Evolutionary conservation across 768 basidiomycete species (phyloP).

Genomic region (Cantharellus anzutake): DNA sequence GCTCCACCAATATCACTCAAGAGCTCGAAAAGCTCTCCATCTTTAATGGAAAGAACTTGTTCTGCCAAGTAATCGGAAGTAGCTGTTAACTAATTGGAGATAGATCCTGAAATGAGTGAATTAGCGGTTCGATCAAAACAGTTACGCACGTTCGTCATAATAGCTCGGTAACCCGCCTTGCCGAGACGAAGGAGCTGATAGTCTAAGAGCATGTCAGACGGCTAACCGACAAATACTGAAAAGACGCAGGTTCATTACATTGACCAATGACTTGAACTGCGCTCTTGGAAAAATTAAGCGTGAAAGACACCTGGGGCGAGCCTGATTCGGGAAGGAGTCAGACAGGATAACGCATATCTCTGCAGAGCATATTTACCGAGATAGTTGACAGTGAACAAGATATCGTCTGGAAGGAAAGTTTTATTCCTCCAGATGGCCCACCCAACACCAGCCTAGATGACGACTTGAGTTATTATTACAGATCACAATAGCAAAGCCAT

Average conservation of each 20-base stretch:
- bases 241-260: slow-evolving; percentile 1
- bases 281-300: slow-evolving; percentile 10
- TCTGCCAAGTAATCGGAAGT: slow-evolving; percentile 14
- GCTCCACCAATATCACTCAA: slow-evolving; percentile 11
- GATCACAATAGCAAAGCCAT: neutral
- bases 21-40: slow-evolving; percentile 13
- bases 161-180: slow-evolving; percentile 15
- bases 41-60: slow-evolving; percentile 9
- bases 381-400: slow-evolving; percentile 16
- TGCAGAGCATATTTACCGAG: neutral
- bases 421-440: slow-evolving; percentile 17
- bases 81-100: slow-evolving; percentile 7
- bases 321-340: neutral
- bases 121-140: no score
- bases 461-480: neutral
- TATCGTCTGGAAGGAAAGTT: slow-evolving; percentile 17
- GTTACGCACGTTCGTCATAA: slow-evolving; percentile 13
- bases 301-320: neutral
- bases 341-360: neutral
- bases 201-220: slow-evolving; percentile 1
- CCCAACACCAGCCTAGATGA: neutral
- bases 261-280: slow-evolving; percentile 14
- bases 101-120: neutral
- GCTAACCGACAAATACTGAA: neutral
- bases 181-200: slow-evolving; percentile 16